Conservation (phyloP, 768 basidiomycete species). For the Solioccasus polychromus region DNA sequence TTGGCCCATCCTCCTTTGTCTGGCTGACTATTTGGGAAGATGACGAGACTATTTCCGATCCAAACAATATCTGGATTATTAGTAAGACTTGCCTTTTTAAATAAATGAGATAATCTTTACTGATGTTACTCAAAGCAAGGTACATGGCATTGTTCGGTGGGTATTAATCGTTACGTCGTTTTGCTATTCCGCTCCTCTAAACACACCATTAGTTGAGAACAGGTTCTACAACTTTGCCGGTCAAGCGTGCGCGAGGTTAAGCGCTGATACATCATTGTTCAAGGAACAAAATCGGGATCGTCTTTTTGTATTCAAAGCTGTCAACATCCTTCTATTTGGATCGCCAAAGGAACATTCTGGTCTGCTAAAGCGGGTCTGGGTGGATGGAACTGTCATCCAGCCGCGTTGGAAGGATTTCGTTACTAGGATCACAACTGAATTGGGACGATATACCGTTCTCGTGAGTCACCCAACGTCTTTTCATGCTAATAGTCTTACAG, state of each 20-base stretch:
- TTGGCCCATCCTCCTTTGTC: too few species aligned
- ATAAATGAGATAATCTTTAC: neutral
- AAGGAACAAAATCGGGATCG: neutral
- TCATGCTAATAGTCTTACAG: neutral
- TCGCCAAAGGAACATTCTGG: conserved; percentile 43
- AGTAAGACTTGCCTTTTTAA: neutral
- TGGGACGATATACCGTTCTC: conserved; percentile 47
- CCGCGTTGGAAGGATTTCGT: conserved; percentile 41
- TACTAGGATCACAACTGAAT: conserved; percentile 40
- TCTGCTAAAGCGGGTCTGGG: conserved; percentile 41
- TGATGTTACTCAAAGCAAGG: neutral
- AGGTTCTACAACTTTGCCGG: conserved; percentile 37
- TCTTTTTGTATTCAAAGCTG: neutral
- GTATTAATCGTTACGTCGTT: neutral
- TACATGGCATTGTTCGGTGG: neutral
- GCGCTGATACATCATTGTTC: conserved; percentile 25
- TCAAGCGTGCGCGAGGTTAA: conserved; percentile 35
- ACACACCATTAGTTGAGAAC: conserved; percentile 13
- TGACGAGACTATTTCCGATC: neutral
- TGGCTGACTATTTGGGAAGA: neutral
- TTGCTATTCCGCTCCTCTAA: neutral
- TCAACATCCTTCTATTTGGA: conserved; percentile 37
- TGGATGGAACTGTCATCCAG: conserved; percentile 39
- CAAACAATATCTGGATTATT: neutral
- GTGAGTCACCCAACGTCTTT: conserved; percentile 27